Evolutionary conservation across 78 protist species (phyloP), one percentile per base, ranked within the genome.

Genomic region (Dictyostelium capitatum): DNA sequence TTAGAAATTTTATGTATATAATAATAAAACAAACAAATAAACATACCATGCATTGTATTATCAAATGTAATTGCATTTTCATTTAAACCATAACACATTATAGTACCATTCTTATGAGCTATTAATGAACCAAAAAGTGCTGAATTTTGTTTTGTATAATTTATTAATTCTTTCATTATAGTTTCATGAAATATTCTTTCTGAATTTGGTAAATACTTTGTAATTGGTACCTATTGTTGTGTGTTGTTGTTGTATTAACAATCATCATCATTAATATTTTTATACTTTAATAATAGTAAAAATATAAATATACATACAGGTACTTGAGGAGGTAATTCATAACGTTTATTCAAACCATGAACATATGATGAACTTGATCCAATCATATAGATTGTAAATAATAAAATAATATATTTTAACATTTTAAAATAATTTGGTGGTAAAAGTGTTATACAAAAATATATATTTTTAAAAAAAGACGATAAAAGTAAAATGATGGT

Each of bases 81-180:
- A 67, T 78, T 78, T 14, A 78, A 15, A 54, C 83, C 83, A 19
- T 54, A 12, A 20, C 83, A 78, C 12, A 78, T 20, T 7, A 32
- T 37, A 4, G 83, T 54, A 25, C 83, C 83, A 37, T 78, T 78
- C n/a, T 78, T 78, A 43, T 78, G 83, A 28, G 32, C 83, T 32
- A 78, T 78, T 37, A 32, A 37, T 8, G 83, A 57, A 32, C 64
- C 23, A 32, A 78, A 78, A 1, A n/a, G 6, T n/a, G 67, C 43
- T 23, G 62, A 64, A 11, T 80, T 30, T 6, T 23, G 57, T 17
- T 56, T 15, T 1, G 87, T 72, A 10, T 56, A 70, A 48, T 80
- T 75, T 30, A 75, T 51, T 23, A 51, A 41, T 23, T 75, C 37
- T 75, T 51, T 56, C 81, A 75, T 75, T 12, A 25, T 25, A 3